phyloP scores from a whole-genome alignment of 768 basidiomycete genomes.

The Mycena olivaceomarginata region DNA sequence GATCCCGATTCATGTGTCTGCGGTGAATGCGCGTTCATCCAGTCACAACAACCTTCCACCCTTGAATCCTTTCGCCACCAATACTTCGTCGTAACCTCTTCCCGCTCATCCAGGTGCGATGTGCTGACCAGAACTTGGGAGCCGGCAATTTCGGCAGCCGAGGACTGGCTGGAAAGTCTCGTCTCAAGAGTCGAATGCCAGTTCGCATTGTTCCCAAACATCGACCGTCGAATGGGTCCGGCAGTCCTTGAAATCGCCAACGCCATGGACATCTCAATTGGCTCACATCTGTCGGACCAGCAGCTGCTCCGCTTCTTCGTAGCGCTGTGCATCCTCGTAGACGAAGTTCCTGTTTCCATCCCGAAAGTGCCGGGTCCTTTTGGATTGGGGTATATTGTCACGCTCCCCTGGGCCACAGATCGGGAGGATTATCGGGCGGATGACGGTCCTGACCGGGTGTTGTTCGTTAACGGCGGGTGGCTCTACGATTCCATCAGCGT shows the following conservation, averaged over 20 bases:
- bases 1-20: constrained; percentile 12
- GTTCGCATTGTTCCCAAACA: constrained; percentile 1
- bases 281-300: constrained; percentile 16
- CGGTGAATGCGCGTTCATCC: constrained; percentile 14
- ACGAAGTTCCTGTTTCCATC: not conserved
- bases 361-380: constrained; percentile 6
- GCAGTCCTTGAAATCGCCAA: constrained; percentile 18
- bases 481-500: not conserved
- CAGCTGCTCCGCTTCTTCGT: constrained; percentile 17
- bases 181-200: constrained; percentile 3
- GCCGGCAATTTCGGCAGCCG: not conserved
- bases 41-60: not conserved
- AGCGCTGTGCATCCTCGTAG: constrained; percentile 5
- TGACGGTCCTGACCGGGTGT: constrained; percentile 10
- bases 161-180: constrained; percentile 10
- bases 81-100: constrained; percentile 7
- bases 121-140: not conserved
- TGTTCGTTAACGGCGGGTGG: constrained; percentile 1
- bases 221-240: constrained; percentile 22
- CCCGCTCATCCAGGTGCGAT: constrained; percentile 6
- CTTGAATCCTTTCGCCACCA: constrained; percentile 18
- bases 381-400: constrained; percentile 1
- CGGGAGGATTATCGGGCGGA: constrained; percentile 14
- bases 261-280: constrained; percentile 15
- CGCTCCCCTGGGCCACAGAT: constrained; percentile 16